Conservation (phyloP, 2,329 filamentous ascomycete species). For the Phyllosticta ampelicida region DNA sequence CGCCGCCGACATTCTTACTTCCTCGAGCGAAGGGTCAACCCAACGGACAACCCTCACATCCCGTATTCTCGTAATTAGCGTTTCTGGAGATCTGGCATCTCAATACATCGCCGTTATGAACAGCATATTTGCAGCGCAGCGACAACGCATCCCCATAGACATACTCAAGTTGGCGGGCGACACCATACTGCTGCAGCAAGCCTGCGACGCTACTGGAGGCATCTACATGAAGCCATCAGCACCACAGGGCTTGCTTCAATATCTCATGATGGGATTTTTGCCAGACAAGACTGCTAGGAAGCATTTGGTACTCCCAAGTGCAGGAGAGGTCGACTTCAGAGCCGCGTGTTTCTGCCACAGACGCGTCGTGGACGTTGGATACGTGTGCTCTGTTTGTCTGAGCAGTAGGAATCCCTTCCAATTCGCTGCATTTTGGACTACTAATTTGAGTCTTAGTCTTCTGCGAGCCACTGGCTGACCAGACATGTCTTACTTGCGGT, state of each 20-base stretch:
- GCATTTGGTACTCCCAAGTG: conserved; percentile 65
- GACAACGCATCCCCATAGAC: conserved; percentile 80
- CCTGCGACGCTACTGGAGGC: conserved; percentile 60
- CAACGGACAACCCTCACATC: conserved; percentile 50
- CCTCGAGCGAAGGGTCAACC: conserved; percentile 11
- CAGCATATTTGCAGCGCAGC: conserved; percentile 87
- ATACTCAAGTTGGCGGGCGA: conserved; percentile 77
- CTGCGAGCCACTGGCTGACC: conserved; percentile 24
- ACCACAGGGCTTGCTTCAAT: conserved; percentile 62
- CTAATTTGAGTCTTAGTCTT: conserved; percentile 20
- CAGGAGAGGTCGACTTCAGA: conserved; percentile 85
- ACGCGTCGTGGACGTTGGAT: conserved; percentile 80
- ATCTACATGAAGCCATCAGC: conserved; percentile 51
- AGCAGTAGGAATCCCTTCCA: conserved; percentile 48
- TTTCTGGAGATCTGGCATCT: conserved; percentile 74
- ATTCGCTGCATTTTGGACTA: background rate
- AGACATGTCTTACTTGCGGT: conserved; percentile 28
- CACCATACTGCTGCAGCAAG: conserved; percentile 90
- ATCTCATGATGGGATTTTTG: conserved; percentile 90
- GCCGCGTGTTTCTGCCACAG: conserved; percentile 98
- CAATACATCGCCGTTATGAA: conserved; percentile 99
- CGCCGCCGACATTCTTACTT: conserved; percentile 21
- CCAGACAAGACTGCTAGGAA: conserved; percentile 55
- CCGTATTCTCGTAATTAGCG: conserved; percentile 81
- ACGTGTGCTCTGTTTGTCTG: conserved; percentile 91